Evolutionary conservation across 352 stramenopile genomes (phyloP), one percentile per base, ranked within the genome.

Genomic region (Globisporangium solare): DNA sequence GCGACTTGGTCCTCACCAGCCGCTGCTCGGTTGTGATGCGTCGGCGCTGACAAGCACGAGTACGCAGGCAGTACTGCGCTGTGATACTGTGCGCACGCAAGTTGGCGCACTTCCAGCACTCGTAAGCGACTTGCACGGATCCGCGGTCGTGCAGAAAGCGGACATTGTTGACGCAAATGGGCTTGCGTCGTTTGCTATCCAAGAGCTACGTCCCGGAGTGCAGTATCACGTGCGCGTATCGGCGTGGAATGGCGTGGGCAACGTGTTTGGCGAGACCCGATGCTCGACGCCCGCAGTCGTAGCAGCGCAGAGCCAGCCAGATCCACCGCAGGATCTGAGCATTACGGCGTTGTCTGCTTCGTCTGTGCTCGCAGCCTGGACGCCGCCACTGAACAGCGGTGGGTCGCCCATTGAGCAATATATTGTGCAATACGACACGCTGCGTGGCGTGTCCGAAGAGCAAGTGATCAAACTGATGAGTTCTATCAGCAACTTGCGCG

Each of bases 161-260:
- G 67, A 64, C 14, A 52, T 69, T n/a, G 61, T 72, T 6, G 45
- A 66, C 11, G 39, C 46, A 0, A 65, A 56, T 49, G 63, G 61
- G 14, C 40, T 77, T 3, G 65, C 55, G 6, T 50, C 51, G 2
- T 86, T 77, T 41, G 56, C 69, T 11, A 71, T 88, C 13, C 47
- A 42, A 2, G 52, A 45, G 1, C 27, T 88, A 18, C 42, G 47
- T 8, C 50, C 53, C n/a, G 84, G 67, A 0, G 71, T 91, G 5
- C 55, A 62, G 0, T 97, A 95, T 51, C 86, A 96, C 48, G 86
- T 97, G 2, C 85, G 88, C 6, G 86, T 99, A 0, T 92, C 89
- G n/a, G 86, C 95, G 6, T 97, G 83, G 78, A 97, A 98, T 60
- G 92, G 94, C 24, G 92, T 98, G 3, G 78, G 90, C 5, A 80